Evolutionary conservation across 352 stramenopile genomes (phyloP).

Genomic region (Phytophthora aleatoria): DNA sequence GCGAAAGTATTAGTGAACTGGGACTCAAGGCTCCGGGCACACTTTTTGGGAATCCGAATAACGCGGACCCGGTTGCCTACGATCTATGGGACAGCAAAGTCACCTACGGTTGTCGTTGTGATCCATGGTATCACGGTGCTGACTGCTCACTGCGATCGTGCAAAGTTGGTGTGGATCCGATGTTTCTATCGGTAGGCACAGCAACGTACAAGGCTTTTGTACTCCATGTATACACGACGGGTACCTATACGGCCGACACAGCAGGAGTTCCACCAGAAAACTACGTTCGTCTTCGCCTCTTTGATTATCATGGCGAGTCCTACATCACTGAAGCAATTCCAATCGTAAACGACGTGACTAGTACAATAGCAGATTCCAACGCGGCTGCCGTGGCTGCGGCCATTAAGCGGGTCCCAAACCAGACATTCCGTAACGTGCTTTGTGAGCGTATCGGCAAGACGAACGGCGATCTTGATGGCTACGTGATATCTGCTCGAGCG

Average conservation of each 20-base stretch:
- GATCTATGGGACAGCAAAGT: constrained; percentile 85
- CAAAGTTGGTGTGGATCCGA: constrained; percentile 74
- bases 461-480: constrained; percentile 23
- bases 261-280: constrained; percentile 5
- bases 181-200: constrained; percentile 50
- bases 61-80: constrained; percentile 34
- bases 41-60: constrained; percentile 39
- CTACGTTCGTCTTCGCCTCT: constrained; percentile 59
- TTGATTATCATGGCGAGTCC: constrained; percentile 69
- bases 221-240: constrained; percentile 37
- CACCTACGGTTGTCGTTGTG: constrained; percentile 89
- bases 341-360: constrained; percentile 31
- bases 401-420: constrained; percentile 56
- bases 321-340: constrained; percentile 66
- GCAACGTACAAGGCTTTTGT: constrained; percentile 59
- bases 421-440: constrained; percentile 44
- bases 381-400: constrained; percentile 35
- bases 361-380: constrained; percentile 12
- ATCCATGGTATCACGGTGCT: constrained; percentile 85
- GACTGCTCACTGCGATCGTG: constrained; percentile 78
- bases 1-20: constrained; percentile 67
- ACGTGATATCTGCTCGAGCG: constrained; percentile 17
- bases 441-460: constrained; percentile 34
- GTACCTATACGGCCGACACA: constrained; percentile 14
- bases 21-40: constrained; percentile 52